phyloP scores from a whole-genome alignment of 371 early-diverging fungal species.

The Circinella minor region DNA sequence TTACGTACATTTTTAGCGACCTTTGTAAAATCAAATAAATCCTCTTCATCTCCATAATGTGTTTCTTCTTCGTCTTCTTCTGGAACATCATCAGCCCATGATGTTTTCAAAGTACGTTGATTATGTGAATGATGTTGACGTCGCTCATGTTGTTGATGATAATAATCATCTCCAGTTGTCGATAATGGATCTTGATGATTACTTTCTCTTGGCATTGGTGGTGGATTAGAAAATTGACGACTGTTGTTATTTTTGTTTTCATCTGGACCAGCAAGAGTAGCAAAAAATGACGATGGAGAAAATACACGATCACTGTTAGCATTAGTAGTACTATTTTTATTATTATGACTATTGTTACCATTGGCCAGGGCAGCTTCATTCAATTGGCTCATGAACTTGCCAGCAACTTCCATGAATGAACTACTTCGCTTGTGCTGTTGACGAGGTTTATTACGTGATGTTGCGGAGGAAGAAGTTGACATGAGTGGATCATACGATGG shows the following conservation, averaged over 20 bases:
- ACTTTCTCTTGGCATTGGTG: not conserved
- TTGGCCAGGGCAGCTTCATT: conserved; percentile 8
- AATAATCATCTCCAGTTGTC: not conserved
- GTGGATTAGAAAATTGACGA: not conserved
- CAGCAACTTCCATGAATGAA: conserved; percentile 27
- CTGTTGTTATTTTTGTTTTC: not conserved
- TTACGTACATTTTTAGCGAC: conserved; percentile 37
- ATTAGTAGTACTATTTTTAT: not conserved
- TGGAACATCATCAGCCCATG: conserved; percentile 1
- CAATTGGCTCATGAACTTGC: conserved; percentile 40
- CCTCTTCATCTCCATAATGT: conserved; percentile 28
- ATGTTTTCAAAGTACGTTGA: not conserved
- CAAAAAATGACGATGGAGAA: conserved; percentile 40
- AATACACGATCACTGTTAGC: conserved; percentile 13
- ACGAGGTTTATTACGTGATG: not conserved
- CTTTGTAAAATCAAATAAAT: conserved; percentile 47
- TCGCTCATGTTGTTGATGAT: not conserved
- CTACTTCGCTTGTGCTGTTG: conserved; percentile 21
- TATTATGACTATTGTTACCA: conserved; percentile 2
- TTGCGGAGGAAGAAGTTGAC: not conserved
- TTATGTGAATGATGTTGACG: not conserved
- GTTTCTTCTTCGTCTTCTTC: conserved; percentile 19
- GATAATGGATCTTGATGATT: not conserved
- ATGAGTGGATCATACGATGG: conserved; percentile 21
- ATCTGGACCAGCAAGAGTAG: conserved; percentile 37